phyloP scores from a whole-genome alignment of 495 filamentous ascomycete species.

The Articulospora tetracladia region DNA sequence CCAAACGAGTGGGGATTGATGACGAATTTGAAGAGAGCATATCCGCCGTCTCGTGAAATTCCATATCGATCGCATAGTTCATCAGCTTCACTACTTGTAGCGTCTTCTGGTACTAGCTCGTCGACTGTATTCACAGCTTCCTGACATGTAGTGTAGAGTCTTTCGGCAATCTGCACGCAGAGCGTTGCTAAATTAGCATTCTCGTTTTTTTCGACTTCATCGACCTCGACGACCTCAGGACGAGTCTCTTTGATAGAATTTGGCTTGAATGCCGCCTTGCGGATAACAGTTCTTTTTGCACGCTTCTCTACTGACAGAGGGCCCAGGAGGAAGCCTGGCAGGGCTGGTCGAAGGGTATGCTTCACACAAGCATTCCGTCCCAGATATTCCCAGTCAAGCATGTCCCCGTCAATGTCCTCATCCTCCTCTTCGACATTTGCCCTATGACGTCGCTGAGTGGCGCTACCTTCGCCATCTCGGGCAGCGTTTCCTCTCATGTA shows the following conservation, averaged over 20 bases:
- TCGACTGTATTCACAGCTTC: conserved; percentile 39
- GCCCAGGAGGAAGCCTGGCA: conserved; percentile 82
- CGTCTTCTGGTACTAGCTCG: conserved; percentile 31
- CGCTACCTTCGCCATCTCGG: conserved; percentile 30
- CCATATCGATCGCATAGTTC: conserved; percentile 50
- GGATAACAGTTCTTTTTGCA: conserved; percentile 59
- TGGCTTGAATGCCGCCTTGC: conserved; percentile 57
- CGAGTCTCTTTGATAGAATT: conserved; percentile 62
- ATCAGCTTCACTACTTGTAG: conserved; percentile 31
- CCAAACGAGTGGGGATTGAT: conserved; percentile 88
- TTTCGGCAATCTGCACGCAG: conserved; percentile 61
- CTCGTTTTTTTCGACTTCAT: conserved; percentile 68
- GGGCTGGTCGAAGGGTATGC: conserved; percentile 66
- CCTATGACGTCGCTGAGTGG: conserved; percentile 38
- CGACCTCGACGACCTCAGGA: conserved; percentile 67
- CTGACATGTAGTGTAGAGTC: conserved; percentile 34
- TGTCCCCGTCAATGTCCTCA: conserved; percentile 67
- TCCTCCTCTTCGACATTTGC: conserved; percentile 39
- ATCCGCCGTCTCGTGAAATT: conserved; percentile 57
- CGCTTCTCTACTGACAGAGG: conserved; percentile 88
- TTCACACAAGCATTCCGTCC: conserved; percentile 65
- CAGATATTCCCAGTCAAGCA: conserved; percentile 83
- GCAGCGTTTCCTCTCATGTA: conserved; percentile 67
- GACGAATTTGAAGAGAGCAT: conserved; percentile 77
- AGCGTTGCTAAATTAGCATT: conserved; percentile 68